These are phyloP conservation scores for Ceratocystis cubensis DNA, from an alignment of 2,329 filamentous ascomycete genomes.

Conservation along the genomic window DNA sequence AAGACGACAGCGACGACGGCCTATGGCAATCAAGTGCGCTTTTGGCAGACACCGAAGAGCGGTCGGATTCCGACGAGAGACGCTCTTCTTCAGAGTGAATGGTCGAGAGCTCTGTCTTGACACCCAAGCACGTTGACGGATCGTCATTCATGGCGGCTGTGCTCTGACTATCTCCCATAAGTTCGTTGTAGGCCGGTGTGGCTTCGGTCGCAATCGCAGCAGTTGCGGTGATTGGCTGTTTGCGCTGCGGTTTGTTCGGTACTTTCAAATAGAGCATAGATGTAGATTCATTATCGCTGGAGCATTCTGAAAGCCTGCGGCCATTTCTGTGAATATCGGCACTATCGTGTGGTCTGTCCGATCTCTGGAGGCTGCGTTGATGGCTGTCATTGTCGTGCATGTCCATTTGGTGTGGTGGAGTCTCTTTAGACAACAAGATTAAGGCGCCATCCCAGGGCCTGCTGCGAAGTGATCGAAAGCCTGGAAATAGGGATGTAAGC, in stretches of 20 bases:
- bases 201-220: neutral
- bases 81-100: constrained; percentile 14
- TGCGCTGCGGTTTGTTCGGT: neutral
- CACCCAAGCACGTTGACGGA: neutral
- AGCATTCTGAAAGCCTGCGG: neutral
- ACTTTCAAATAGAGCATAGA: neutral
- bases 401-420: neutral
- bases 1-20: constrained; percentile 1
- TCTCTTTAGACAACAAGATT: neutral
- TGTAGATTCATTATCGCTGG: neutral
- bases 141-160: neutral
- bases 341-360: neutral
- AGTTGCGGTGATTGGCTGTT: too few relatives aligned
- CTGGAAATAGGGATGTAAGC: neutral
- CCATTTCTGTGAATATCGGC: constrained; percentile 1
- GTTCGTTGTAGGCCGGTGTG: neutral
- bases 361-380: constrained; percentile 9
- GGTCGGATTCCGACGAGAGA: constrained; percentile 11
- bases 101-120: neutral
- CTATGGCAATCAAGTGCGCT: neutral
- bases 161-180: neutral
- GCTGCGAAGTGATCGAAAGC: neutral
- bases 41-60: neutral
- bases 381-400: neutral
- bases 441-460: neutral